Conservation (phyloP, 371 early-diverging fungal species). For the Actinomortierella ambigua region DNA sequence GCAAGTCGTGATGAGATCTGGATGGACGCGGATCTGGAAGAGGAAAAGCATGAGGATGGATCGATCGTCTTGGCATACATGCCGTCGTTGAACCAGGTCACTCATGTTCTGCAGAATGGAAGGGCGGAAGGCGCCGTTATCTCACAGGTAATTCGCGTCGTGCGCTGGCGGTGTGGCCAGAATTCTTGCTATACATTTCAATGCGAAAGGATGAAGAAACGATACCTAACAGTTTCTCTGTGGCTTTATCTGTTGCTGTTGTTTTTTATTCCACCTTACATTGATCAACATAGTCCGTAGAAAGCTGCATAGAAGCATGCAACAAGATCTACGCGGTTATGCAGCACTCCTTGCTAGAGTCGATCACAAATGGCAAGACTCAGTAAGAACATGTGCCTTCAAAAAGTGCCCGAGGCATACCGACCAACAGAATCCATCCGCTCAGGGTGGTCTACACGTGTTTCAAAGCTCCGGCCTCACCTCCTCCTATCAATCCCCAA, state of each 20-base stretch:
- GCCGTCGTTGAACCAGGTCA: conserved; percentile 87
- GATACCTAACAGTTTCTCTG: too few relatives aligned
- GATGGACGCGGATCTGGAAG: conserved; percentile 75
- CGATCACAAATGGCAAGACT: conserved; percentile 25
- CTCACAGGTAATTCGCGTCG: conserved; percentile 62
- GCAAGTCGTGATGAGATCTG: conserved; percentile 52
- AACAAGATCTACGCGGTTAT: conserved; percentile 84
- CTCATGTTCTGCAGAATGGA: conserved; percentile 87
- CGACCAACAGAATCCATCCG: too few relatives aligned
- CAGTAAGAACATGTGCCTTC: not conserved
- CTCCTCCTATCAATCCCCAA: too few relatives aligned
- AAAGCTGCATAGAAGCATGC: conserved; percentile 83
- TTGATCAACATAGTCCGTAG: conserved; percentile 81
- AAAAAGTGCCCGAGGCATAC: too few relatives aligned
- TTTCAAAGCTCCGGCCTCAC: too few relatives aligned
- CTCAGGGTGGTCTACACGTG: too few relatives aligned
- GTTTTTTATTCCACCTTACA: conserved; percentile 2
- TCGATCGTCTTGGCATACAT: conserved; percentile 82
- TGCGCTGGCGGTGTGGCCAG: too few relatives aligned
- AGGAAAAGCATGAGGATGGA: conserved; percentile 73
- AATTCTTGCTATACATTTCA: too few relatives aligned
- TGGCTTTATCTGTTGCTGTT: not conserved
- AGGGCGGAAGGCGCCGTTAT: conserved; percentile 57
- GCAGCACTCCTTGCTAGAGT: conserved; percentile 49
- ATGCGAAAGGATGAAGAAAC: not conserved